These are phyloP conservation scores for Populus hybrid DNA, from an alignment of 441 rosid species.

Conservation along the genomic window DNA sequence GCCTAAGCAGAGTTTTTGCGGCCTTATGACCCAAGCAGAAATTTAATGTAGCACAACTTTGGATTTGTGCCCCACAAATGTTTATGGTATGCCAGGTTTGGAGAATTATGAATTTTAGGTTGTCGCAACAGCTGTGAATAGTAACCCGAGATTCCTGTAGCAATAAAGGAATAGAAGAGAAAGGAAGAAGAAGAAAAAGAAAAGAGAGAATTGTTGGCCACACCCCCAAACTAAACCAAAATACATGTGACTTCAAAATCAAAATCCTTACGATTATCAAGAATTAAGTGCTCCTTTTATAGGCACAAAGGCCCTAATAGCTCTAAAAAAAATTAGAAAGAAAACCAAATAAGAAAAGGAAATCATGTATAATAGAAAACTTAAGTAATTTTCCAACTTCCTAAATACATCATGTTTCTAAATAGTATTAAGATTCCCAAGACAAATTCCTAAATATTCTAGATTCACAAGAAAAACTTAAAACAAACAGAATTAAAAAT, in stretches of 20 bases:
- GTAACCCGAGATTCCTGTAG: neutral
- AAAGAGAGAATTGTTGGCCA: neutral
- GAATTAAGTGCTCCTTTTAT: neutral
- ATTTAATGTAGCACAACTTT: neutral
- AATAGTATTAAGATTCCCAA: neutral
- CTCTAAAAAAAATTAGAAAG: too few species aligned
- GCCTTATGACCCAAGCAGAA: neutral
- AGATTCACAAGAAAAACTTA: neutral
- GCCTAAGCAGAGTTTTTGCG: neutral
- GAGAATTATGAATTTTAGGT: neutral
- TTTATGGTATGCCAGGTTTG: neutral
- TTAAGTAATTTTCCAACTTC: too few species aligned
- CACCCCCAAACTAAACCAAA: neutral
- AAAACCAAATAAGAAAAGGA: neutral
- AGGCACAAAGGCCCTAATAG: neutral
- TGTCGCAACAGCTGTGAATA: neutral
- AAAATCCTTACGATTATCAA: neutral
- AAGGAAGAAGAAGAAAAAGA: neutral
- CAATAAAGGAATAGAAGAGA: neutral
- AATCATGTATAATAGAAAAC: neutral
- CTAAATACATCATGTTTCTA: neutral
- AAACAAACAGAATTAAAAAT: neutral
- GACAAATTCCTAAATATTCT: neutral
- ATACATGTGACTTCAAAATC: neutral
- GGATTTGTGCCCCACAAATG: neutral